Base-by-base conservation (phyloP, 2,329 filamentous ascomycete species). In the Ophiostoma pallidulum region DNA sequence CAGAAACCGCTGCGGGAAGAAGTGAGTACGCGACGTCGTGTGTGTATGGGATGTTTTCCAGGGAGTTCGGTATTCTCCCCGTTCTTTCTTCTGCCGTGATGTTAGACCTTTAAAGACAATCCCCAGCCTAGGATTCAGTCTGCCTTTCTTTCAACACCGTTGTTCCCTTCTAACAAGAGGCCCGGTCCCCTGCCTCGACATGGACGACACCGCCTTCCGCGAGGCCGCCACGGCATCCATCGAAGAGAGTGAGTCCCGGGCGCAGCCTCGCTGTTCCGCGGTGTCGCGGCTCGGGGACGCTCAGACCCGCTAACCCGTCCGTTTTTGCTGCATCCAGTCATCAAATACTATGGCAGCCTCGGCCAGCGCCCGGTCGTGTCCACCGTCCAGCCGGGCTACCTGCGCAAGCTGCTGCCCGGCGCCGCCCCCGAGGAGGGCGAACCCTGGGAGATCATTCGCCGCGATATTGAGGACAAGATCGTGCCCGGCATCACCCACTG, bases 401-500 rank as follows among this genome's bases (percentile, higher is more conserved):
- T 97, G 9, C 78, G 80, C 41, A 82, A 85, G 39, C 75, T 92
- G 7, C 78, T 97, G 19, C 91, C 91, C 2, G 59, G 66, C 33
- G 71, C 69, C 46, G 78, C 78, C 33, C 91, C 77, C 41, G 71
- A 74, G 55, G 71, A 77, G 50, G 84, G 75, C 58, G 88, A 84
- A 71, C 69, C 76, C 60, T 95, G 90, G 86, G 67, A 72, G 19
- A 72, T 78, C 45, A 96, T 97, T 60, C 85, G 88, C 58, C 73
- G 78, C 49, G 91, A 97, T 62, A 81, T 97, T 44, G 83, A 90
- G 57, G 69, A 75, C 38, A 86, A 92, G 62, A 95, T 97, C 60
- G 79, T 95, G 62, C 91, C 91, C 0, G 91, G 91, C 6, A 72
- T 97, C 47, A 96, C 91, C 0, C 91, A 96, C 67, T 97, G 91